Percentiles rank a stretch among this genome's conserved stretches.
Evolutionary conservation across 2,329 filamentous ascomycete species (phyloP).

Genomic region (Claviceps spartinae): DNA sequence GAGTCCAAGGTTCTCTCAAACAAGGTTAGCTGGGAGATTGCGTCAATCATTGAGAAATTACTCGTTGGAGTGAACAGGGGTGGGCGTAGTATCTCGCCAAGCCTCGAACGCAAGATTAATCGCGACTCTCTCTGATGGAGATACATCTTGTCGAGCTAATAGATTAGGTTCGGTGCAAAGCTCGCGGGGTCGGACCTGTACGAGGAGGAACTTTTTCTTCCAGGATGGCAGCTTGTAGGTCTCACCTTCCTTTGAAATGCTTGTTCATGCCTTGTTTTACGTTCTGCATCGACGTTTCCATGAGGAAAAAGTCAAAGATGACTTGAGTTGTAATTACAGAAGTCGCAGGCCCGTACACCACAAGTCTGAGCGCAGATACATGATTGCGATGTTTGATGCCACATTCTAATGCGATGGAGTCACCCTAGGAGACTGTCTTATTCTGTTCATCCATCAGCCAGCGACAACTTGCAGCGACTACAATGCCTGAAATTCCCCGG

Average conservation of each 20-base stretch:
- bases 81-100: conserved; percentile 10
- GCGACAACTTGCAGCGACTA: neutral
- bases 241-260: conserved; percentile 9
- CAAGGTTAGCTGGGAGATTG: conserved; percentile 9
- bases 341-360: conserved; percentile 11
- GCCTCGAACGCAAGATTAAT: conserved; percentile 11
- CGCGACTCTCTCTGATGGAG: conserved; percentile 11
- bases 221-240: conserved; percentile 7
- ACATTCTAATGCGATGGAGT: conserved; percentile 11
- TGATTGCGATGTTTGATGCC: conserved; percentile 10
- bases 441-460: conserved; percentile 5
- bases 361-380: conserved; percentile 11
- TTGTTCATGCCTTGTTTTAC: conserved; percentile 11
- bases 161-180: neutral
- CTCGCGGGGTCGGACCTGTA: conserved; percentile 6
- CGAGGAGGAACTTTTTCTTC: conserved; percentile 8
- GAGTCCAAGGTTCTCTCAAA: conserved; percentile 9
- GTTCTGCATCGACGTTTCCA: conserved; percentile 8
- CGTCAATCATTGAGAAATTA: conserved; percentile 9
- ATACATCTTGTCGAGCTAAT: neutral
- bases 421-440: conserved; percentile 13
- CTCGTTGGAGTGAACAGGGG: conserved; percentile 10
- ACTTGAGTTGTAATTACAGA: conserved; percentile 7
- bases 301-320: conserved; percentile 6
- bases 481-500: neutral